Conservation (phyloP, 2,329 filamentous ascomycete species). For the Aschersonia sp. region DNA sequence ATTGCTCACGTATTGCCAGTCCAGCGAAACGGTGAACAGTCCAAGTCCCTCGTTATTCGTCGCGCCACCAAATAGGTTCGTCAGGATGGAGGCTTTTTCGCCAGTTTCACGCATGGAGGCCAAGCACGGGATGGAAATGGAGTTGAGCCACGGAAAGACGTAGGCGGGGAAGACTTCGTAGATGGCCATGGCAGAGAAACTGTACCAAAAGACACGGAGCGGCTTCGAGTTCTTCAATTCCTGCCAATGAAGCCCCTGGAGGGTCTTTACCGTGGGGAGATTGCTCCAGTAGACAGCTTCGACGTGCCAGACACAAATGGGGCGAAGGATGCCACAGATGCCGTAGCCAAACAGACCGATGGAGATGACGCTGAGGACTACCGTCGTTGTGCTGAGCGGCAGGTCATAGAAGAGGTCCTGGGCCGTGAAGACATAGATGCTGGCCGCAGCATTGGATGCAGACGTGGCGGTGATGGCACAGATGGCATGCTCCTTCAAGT, state of each 20-base stretch:
- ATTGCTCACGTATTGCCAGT: slow-evolving; percentile 24
- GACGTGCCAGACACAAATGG: slow-evolving; percentile 38
- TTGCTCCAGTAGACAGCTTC: slow-evolving; percentile 42
- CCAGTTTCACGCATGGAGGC: slow-evolving; percentile 24
- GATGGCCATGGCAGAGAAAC: slow-evolving; percentile 29
- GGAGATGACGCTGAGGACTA: slow-evolving; percentile 31
- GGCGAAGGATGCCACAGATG: slow-evolving; percentile 35
- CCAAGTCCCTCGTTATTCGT: slow-evolving; percentile 22
- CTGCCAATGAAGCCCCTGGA: slow-evolving; percentile 40
- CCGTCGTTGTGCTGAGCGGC: slow-evolving; percentile 27
- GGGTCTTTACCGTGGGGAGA: slow-evolving; percentile 35
- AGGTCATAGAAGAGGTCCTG: slow-evolving; percentile 37
- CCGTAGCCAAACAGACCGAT: slow-evolving; percentile 42
- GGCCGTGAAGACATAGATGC: slow-evolving; percentile 25
- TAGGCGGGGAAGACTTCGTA: slow-evolving; percentile 41
- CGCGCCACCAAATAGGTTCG: slow-evolving; percentile 23
- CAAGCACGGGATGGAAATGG: slow-evolving; percentile 37
- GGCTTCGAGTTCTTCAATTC: slow-evolving; percentile 33
- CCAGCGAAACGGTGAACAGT: slow-evolving; percentile 23
- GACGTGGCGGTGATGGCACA: slow-evolving; percentile 38
- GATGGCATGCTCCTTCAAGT: slow-evolving; percentile 40
- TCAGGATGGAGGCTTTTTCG: background rate
- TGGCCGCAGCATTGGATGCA: slow-evolving; percentile 28
- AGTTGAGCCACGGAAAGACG: slow-evolving; percentile 39
- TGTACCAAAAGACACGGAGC: slow-evolving; percentile 36